A percentile compares a stretch with the other conserved stretches of the same genome.
phyloP scores from a whole-genome alignment of 2,329 filamentous ascomycete genomes.

The Ophiostoma pallidulum region DNA sequence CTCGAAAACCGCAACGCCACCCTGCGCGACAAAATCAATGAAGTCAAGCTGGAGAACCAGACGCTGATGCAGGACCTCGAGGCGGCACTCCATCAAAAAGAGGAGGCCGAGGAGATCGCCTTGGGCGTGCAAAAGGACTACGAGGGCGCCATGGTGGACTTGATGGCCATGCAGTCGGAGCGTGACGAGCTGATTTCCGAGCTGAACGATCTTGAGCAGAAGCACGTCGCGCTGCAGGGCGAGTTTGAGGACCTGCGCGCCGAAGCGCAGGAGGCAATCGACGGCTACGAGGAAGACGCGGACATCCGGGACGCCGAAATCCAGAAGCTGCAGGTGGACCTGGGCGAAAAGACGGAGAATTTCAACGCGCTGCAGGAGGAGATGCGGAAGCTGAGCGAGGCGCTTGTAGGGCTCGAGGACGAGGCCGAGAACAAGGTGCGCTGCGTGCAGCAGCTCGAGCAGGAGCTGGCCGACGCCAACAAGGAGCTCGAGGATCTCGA shows the following conservation, averaged over 20 bases:
- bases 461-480: slow-evolving; percentile 74
- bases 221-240: slow-evolving; percentile 34
- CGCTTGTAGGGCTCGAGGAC: slow-evolving; percentile 78
- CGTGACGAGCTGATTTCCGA: slow-evolving; percentile 57
- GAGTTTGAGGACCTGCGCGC: slow-evolving; percentile 52
- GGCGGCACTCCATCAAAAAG: slow-evolving; percentile 54
- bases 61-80: slow-evolving; percentile 78
- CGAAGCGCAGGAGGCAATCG: slow-evolving; percentile 58
- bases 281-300: slow-evolving; percentile 59
- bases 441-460: slow-evolving; percentile 72
- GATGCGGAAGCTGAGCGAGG: slow-evolving; percentile 85
- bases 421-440: slow-evolving; percentile 71
- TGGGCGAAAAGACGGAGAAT: slow-evolving; percentile 72
- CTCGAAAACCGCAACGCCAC: slow-evolving; percentile 76
- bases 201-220: slow-evolving; percentile 38
- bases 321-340: slow-evolving; percentile 58
- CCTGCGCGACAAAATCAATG: slow-evolving; percentile 76
- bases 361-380: slow-evolving; percentile 87
- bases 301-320: slow-evolving; percentile 65
- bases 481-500: slow-evolving; percentile 81
- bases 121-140: slow-evolving; percentile 69
- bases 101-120: slow-evolving; percentile 47
- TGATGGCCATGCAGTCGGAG: slow-evolving; percentile 70
- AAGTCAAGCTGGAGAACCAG: slow-evolving; percentile 81
- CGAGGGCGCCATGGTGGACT: slow-evolving; percentile 60